Percentiles rank a stretch among this genome's conserved stretches.
Evolutionary conservation across 805 yeast genomes (phyloP).

Genomic region (Cyberlindnera maritima): DNA sequence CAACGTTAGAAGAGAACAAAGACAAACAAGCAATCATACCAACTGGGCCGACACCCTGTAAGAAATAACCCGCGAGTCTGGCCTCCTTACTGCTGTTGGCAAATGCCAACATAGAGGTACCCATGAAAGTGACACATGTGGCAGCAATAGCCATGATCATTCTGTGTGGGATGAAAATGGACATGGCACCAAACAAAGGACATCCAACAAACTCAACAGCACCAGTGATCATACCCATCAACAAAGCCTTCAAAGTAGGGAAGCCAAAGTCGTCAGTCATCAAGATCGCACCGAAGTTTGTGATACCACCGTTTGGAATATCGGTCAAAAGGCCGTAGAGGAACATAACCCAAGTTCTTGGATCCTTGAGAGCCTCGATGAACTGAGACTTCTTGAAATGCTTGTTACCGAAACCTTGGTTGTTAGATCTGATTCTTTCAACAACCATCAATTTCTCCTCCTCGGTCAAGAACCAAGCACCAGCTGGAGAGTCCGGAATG

Average conservation of each 20-base stretch:
- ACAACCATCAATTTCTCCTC: slow-evolving; percentile 46
- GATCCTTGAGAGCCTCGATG: slow-evolving; percentile 47
- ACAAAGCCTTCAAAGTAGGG: slow-evolving; percentile 35
- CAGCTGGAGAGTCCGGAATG: slow-evolving; percentile 55
- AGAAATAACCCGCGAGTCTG: slow-evolving; percentile 31
- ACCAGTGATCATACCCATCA: slow-evolving; percentile 29
- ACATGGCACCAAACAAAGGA: slow-evolving; percentile 6
- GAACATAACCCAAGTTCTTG: slow-evolving; percentile 47
- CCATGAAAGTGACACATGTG: slow-evolving; percentile 1
- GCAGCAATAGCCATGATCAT: slow-evolving; percentile 7
- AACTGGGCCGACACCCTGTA: slow-evolving; percentile 16
- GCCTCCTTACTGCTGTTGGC: slow-evolving; percentile 24
- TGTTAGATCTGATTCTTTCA: slow-evolving; percentile 50
- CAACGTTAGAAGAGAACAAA: slow-evolving; percentile 25
- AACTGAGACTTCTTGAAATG: slow-evolving; percentile 54
- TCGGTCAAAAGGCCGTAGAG: slow-evolving; percentile 37
- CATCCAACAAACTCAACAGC: slow-evolving; percentile 13
- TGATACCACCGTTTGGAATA: slow-evolving; percentile 51
- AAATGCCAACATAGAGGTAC: slow-evolving; percentile 35
- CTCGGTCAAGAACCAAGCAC: slow-evolving; percentile 45
- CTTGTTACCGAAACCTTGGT: slow-evolving; percentile 57
- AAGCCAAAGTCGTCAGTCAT: slow-evolving; percentile 23
- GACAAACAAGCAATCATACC: slow-evolving; percentile 15
- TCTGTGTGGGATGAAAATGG: slow-evolving; percentile 7
- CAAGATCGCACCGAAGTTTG: slow-evolving; percentile 20